Base-by-base conservation (phyloP, 2,329 filamentous ascomycete genomes). In the Xylariaceae sp. region DNA sequence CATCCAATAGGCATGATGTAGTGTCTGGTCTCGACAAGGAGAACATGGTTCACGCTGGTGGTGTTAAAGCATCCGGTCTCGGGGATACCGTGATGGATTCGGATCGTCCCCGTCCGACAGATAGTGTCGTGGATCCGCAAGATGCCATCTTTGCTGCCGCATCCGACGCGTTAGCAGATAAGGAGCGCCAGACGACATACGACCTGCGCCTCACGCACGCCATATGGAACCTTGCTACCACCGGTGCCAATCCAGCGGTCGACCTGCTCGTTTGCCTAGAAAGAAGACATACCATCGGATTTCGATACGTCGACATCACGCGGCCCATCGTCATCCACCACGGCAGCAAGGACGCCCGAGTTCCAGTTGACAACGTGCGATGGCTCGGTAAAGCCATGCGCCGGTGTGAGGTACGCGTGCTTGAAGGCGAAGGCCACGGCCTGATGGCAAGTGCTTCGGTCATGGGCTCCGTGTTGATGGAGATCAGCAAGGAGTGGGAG, bases 311-410 rank as follows among this genome's bases (percentile, higher is more conserved):
- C 13, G 92, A 98, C 59, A 95, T 98, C 50, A 94, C 85, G 5
- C 78, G 88, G 7, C 78, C 87, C 0, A 85, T 97, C 0, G 83
- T 96, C 16, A 95, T 98, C 49, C 90, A 96, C 56, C 92, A 98
- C 59, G 92, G 92, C 26, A 87, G 80, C 56, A 81, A 85, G 52
- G 92, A 98, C 56, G 88, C 84, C 5, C 78, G 92, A 16, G 92
- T 98, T 1, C 92, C 92, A 0, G 84, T 95, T 11, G 92, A 95
- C 41, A 98, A 98, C 55, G 88, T 96, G 15, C 77, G 83, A 50
- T 98, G 92, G 92, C 73, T 98, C 6, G 89, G 88, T 42, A 89
- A 89, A 63, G 85, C 85, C 29, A 97, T 98, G 89, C 80, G 85
- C 19, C 74, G 86, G 33, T 97, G 90, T 61, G 92, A 97, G 60